A percentile compares a stretch with the other conserved stretches of the same genome.
phyloP scores from a whole-genome alignment of 495 filamentous ascomycete genomes.

The Tuber umbilicatum region DNA sequence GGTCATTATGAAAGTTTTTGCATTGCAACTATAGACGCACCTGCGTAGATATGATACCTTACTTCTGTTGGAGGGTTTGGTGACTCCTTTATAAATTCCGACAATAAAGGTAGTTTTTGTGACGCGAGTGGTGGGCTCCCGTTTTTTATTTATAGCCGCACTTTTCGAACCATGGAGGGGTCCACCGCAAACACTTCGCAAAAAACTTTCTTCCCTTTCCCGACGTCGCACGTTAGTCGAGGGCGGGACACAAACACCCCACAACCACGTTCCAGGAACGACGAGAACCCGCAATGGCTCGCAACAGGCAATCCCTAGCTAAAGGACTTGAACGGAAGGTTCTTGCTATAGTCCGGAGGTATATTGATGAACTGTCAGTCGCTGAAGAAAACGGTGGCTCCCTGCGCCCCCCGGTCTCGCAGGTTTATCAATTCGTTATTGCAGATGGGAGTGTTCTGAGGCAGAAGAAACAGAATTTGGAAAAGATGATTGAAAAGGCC shows the following conservation, averaged over 20 bases:
- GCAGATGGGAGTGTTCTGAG: constrained; percentile 31
- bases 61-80: no score
- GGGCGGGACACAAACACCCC: not conserved
- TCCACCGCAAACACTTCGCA: not conserved
- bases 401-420: constrained; percentile 29
- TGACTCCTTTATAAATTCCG: no score
- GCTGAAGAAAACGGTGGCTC: constrained; percentile 22
- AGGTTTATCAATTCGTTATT: constrained; percentile 33
- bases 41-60: no score
- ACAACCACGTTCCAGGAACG: not conserved
- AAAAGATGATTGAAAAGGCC: constrained; percentile 80
- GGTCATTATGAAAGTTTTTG: no score
- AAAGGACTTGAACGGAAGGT: constrained; percentile 33
- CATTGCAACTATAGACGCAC: no score
- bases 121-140: not conserved
- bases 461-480: constrained; percentile 50
- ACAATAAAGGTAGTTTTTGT: not conserved
- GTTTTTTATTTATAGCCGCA: not conserved
- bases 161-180: not conserved
- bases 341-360: constrained; percentile 35
- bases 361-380: constrained; percentile 28
- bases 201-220: not conserved
- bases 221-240: not conserved
- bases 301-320: constrained; percentile 28
- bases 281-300: constrained; percentile 16